Evolutionary conservation across 2,329 filamentous ascomycete species (phyloP).

Genomic region (Aureobasidium musti): DNA sequence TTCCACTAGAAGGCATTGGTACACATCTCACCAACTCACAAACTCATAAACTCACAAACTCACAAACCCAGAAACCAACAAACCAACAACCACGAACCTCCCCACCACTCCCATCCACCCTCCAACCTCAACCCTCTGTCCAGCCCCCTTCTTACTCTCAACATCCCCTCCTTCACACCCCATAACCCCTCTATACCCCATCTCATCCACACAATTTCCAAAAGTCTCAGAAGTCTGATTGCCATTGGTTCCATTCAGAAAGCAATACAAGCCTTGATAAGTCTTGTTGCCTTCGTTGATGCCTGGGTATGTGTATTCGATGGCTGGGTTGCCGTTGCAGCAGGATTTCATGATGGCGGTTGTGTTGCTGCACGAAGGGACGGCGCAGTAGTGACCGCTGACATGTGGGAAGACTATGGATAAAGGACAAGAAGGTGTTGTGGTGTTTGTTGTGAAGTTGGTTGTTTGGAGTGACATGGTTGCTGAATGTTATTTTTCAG

Average conservation of each 20-base stretch:
- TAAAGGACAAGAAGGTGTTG: not conserved
- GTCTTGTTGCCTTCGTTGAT: slow-evolving; percentile 1
- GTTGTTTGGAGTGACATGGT: not conserved
- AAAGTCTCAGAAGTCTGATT: not conserved
- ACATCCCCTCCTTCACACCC: no score
- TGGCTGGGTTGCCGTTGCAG: not conserved
- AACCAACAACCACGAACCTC: not conserved
- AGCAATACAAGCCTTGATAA: not conserved
- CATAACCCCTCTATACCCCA: not conserved
- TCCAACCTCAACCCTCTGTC: not conserved
- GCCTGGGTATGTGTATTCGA: not conserved
- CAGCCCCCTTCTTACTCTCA: not conserved
- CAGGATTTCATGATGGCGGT: not conserved
- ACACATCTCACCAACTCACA: not conserved
- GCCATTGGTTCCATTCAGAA: not conserved
- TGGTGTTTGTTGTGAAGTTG: not conserved
- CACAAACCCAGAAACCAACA: not conserved
- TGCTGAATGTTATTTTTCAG: not conserved
- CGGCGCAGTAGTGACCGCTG: not conserved
- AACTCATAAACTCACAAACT: not conserved
- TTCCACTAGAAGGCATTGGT: not conserved
- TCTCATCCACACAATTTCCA: not conserved
- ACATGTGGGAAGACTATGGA: not conserved
- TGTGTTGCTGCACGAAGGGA: not conserved
- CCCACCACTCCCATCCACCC: not conserved